Evolutionary conservation across 1,284 basidiomycete species (phyloP), one percentile per base, ranked within the genome.

Genomic region (Cutaneotrichosporon cavernicola): DNA sequence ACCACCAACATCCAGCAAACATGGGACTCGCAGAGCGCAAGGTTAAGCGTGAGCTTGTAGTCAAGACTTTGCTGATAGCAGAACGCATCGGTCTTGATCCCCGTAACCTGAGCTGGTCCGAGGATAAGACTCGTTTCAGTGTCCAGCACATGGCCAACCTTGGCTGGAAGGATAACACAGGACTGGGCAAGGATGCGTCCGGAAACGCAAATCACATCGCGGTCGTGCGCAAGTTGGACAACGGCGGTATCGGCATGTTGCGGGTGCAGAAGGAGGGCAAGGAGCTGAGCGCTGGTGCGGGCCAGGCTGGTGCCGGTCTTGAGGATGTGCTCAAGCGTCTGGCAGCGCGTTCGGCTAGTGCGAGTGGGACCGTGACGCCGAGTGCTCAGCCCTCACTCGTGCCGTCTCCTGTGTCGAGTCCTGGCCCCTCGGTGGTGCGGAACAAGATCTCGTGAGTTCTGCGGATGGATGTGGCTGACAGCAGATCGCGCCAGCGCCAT

Each of bases 11-110:
- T 30, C 52, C 53, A 34, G 40, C 47, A 67, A 76, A 5, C 16
- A 82, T 82, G 81, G 81, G 81, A 62, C 72, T 82, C 32, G 71
- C 81, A 32, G 75, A 81, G 66, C 73, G 81, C 34, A 81, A 81
- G 65, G 69, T 71, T 31, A 82, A 82, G 71, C 81, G 78, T 77
- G 52, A 67, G 55, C 47, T 61, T 43, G 40, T 38, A 55, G 60
- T 67, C 16, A 36, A 13, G 16, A 2, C 26, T 31, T 34, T 40
- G 46, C 26, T 62, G 31, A 64, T 34, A 1, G 8, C 68, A 77
- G 77, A 80, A 72, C 71, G 77, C 46, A 80, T 81, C 68, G 77
- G 79, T 55, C 65, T 72, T 62, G 81, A 82, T 70, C 81, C 81
- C 8, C 75, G 81, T 6, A 82, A 82, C 70, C 70, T 82, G 38